These are phyloP conservation scores for Sphagnum contortum DNA, from an alignment of 225 moss, liverwort and hornwort species.

Conservation along the genomic window DNA sequence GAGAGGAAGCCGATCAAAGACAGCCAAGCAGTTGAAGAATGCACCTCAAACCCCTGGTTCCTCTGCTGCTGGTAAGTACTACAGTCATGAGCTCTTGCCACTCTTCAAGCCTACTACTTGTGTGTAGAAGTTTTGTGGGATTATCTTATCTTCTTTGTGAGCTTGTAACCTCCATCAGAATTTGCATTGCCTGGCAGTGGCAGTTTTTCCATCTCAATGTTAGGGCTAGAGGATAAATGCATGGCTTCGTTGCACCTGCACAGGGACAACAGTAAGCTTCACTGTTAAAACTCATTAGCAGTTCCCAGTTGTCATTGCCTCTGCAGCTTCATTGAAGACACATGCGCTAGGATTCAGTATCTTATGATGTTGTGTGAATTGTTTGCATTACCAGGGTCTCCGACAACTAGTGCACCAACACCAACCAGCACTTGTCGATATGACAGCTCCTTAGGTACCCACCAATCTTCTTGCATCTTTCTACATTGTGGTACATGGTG, in stretches of 20 bases:
- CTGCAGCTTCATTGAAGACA: too few species aligned
- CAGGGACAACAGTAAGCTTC: too few species aligned
- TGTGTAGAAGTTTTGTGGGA: neutral
- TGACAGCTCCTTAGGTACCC: constrained; percentile 52
- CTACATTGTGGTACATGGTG: too few species aligned
- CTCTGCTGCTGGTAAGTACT: constrained; percentile 18
- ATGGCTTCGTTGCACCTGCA: too few species aligned
- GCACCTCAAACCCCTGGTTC: constrained; percentile 28
- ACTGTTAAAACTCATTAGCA: too few species aligned
- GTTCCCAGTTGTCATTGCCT: too few species aligned
- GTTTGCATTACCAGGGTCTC: constrained; percentile 23
- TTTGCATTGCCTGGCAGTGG: neutral
- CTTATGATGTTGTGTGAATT: too few species aligned
- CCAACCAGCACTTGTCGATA: constrained; percentile 50
- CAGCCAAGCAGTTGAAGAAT: constrained; percentile 36
- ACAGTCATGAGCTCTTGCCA: neutral
- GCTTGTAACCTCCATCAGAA: neutral
- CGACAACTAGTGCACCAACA: constrained; percentile 39
- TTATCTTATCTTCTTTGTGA: neutral
- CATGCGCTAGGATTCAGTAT: too few species aligned
- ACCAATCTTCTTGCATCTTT: too few species aligned
- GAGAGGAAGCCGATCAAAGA: constrained; percentile 35
- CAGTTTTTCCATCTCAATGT: neutral
- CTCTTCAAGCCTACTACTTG: neutral
- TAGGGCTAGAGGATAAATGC: too few species aligned